A percentile compares a stretch with the other conserved stretches of the same genome.
These are phyloP conservation scores for Russula foetens DNA, from an alignment of 768 basidiomycete species.

Conservation along the genomic window DNA sequence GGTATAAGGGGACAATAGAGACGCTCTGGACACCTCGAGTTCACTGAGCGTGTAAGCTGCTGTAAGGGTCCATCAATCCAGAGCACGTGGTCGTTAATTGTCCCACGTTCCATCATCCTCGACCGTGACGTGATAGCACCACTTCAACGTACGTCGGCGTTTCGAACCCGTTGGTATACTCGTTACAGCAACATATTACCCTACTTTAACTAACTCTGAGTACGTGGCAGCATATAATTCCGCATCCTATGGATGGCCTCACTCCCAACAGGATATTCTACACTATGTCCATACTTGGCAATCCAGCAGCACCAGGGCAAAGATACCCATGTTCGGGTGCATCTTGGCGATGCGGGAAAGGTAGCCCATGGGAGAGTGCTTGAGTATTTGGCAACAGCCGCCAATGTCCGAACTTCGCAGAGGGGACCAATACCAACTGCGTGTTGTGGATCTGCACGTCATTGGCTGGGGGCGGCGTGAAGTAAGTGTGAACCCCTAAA, in stretches of 20 bases:
- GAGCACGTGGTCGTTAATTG: background rate
- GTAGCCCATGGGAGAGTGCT: background rate
- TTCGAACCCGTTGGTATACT: no score
- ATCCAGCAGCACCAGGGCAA: background rate
- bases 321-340: background rate
- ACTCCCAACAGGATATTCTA: background rate
- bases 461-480: background rate
- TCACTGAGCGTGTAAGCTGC: background rate
- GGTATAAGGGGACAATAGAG: constrained; percentile 5
- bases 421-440: background rate
- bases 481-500: background rate
- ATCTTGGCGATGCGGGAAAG: background rate
- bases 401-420: background rate
- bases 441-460: background rate
- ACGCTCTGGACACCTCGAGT: background rate
- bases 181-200: background rate
- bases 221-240: background rate
- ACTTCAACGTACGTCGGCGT: no score
- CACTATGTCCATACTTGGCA: background rate
- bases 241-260: background rate
- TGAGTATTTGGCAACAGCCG: background rate
- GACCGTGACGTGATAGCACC: no score
- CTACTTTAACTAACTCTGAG: background rate
- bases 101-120: background rate
- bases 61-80: background rate